These are phyloP conservation scores for Iberis pinnata DNA, from an alignment of 345 rosid species.

Conservation along the genomic window DNA sequence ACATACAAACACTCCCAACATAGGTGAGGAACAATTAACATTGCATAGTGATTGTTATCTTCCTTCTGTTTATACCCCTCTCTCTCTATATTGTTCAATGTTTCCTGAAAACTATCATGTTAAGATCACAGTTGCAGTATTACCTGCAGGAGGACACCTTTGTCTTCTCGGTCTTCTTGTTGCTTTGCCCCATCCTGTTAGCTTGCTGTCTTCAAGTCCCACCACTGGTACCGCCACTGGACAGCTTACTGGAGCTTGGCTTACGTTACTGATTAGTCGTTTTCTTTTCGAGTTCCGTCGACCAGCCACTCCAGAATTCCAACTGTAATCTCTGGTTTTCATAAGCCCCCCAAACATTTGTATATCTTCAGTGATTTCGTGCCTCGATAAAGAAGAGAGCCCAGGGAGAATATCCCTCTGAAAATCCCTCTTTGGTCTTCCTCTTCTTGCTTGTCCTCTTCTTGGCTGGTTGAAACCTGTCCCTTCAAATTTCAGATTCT, in stretches of 20 bases:
- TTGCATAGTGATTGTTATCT: conserved; percentile 8
- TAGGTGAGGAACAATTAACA: conserved; percentile 9
- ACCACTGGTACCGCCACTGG: conserved; percentile 14
- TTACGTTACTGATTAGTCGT: conserved; percentile 19
- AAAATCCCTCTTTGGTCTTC: conserved; percentile 91
- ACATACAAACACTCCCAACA: conserved; percentile 16
- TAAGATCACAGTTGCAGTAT: conserved; percentile 20
- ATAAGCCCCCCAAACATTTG: conserved; percentile 6
- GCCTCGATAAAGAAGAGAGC: conserved; percentile 70
- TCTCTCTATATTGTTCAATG: background rate
- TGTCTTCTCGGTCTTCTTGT: conserved; percentile 32
- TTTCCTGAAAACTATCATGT: conserved; percentile 21
- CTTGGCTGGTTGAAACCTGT: conserved; percentile 40
- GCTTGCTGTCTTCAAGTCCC: conserved; percentile 27
- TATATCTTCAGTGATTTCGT: conserved; percentile 81
- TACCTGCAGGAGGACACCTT: conserved; percentile 30
- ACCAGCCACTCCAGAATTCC: conserved; percentile 32
- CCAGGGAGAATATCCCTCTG: conserved; percentile 96
- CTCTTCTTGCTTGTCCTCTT: conserved; percentile 79
- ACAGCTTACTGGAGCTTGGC: conserved; percentile 18
- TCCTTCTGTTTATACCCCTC: background rate
- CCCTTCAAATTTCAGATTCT: conserved; percentile 46
- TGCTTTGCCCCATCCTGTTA: conserved; percentile 31
- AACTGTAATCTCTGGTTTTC: conserved; percentile 22
- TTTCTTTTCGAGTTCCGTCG: conserved; percentile 24